Conservation (phyloP, 1,139 yeast genomes). For the Sugiyamaella xylanicola region DNA sequence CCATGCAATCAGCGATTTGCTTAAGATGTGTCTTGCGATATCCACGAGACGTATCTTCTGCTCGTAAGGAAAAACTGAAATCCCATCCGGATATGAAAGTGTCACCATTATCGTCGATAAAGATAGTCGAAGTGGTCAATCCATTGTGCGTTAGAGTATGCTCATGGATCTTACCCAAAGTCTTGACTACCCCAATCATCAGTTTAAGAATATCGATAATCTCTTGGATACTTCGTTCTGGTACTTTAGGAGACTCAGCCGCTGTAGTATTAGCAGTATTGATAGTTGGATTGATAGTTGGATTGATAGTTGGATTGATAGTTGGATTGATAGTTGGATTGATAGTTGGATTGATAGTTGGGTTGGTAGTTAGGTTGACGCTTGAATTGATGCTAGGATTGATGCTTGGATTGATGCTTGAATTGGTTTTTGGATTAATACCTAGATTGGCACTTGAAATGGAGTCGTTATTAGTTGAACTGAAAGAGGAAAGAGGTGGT, state of each 20-base stretch:
- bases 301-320: too few relatives aligned
- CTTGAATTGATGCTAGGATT: too few relatives aligned
- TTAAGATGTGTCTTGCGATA: constrained; percentile 37
- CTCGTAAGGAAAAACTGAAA: constrained; percentile 49
- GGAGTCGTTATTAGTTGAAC: too few relatives aligned
- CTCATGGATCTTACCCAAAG: constrained; percentile 48
- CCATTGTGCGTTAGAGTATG: constrained; percentile 56
- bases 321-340: too few relatives aligned
- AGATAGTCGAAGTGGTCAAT: constrained; percentile 47
- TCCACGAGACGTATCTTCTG: constrained; percentile 48
- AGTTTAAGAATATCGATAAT: constrained; percentile 45
- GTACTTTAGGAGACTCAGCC: constrained; percentile 13
- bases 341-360: too few relatives aligned
- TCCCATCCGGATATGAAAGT: constrained; percentile 56
- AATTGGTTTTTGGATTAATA: too few relatives aligned
- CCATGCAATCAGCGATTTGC: constrained; percentile 47
- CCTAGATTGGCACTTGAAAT: too few relatives aligned
- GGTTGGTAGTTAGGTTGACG: too few relatives aligned
- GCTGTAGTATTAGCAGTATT: neutral
- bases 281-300: neutral
- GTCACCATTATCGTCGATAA: constrained; percentile 42
- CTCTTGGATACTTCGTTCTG: constrained; percentile 28
- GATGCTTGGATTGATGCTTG: too few relatives aligned
- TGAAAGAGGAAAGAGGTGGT: too few relatives aligned
- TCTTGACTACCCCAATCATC: constrained; percentile 44